Conservation (phyloP, 169 alveolate genomes). For the Plasmodium relictum region DNA sequence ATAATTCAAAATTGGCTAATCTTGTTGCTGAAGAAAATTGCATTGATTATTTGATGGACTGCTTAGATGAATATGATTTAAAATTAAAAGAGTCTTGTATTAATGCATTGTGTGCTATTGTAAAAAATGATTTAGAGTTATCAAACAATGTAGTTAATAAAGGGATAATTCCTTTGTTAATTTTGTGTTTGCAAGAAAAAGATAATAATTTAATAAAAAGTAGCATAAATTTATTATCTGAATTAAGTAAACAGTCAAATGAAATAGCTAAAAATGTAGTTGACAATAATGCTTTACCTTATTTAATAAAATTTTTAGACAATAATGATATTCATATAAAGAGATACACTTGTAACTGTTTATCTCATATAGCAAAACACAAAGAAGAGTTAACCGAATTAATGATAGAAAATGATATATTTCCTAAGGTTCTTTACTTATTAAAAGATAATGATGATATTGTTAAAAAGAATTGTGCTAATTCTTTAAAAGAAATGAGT, state of each 20-base stretch:
- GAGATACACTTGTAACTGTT: constrained; percentile 50
- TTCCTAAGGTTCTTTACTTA: constrained; percentile 53
- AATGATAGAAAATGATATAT: constrained; percentile 59
- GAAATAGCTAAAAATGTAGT: constrained; percentile 67
- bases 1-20: constrained; percentile 66
- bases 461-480: constrained; percentile 68
- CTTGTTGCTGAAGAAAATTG: constrained; percentile 60
- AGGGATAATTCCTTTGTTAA: constrained; percentile 64
- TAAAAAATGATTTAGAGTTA: constrained; percentile 38
- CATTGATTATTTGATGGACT: constrained; percentile 57
- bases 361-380: constrained; percentile 72
- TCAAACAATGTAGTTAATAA: constrained; percentile 49
- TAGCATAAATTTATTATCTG: constrained; percentile 38
- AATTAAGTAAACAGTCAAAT: constrained; percentile 47
- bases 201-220: constrained; percentile 46
- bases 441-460: constrained; percentile 74
- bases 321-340: constrained; percentile 50
- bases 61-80: constrained; percentile 62
- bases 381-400: constrained; percentile 68
- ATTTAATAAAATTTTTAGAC: constrained; percentile 52
- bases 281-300: constrained; percentile 58
- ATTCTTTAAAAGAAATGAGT: constrained; percentile 71
- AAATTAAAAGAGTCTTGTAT: constrained; percentile 53
- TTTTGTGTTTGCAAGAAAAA: constrained; percentile 61
- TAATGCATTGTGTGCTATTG: constrained; percentile 66